Evolutionary conservation across 345 rosid genomes (phyloP).

Genomic region (Odontarrhena argentea): DNA sequence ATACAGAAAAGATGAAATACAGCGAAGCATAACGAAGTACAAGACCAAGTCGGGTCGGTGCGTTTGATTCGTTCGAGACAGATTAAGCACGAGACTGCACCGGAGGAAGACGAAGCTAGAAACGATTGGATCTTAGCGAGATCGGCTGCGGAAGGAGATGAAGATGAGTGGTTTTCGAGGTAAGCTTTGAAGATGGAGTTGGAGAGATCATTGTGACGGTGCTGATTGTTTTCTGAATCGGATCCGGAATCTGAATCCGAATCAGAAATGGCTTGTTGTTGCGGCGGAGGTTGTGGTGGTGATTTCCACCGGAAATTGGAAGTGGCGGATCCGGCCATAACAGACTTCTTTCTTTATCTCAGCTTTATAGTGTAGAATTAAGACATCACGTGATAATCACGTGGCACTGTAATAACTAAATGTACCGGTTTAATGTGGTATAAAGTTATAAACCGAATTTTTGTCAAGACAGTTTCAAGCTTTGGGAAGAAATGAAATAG

Average conservation of each 20-base stretch:
- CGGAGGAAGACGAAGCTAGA: slow-evolving; percentile 82
- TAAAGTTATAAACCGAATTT: slow-evolving; percentile 14
- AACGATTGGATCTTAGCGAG: slow-evolving; percentile 88
- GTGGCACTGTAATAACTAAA: slow-evolving; percentile 25
- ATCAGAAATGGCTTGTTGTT: slow-evolving; percentile 34
- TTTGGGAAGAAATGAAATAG: background rate
- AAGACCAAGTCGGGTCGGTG: slow-evolving; percentile 90
- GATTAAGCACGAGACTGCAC: slow-evolving; percentile 82
- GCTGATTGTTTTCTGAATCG: slow-evolving; percentile 36
- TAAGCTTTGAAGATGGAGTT: slow-evolving; percentile 79
- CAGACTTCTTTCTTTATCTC: slow-evolving; percentile 1
- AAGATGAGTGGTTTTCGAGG: slow-evolving; percentile 60
- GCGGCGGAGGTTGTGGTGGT: slow-evolving; percentile 36
- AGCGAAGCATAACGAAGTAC: slow-evolving; percentile 72
- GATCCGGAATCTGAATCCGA: slow-evolving; percentile 66
- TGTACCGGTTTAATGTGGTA: slow-evolving; percentile 5
- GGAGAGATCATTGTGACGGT: slow-evolving; percentile 58
- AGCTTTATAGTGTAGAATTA: background rate
- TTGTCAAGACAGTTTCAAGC: background rate
- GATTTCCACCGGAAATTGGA: slow-evolving; percentile 33
- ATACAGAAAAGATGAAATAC: slow-evolving; percentile 85
- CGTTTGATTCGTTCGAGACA: slow-evolving; percentile 83
- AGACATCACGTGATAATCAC: slow-evolving; percentile 22
- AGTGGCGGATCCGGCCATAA: slow-evolving; percentile 47
- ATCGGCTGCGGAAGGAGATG: slow-evolving; percentile 52